Base-by-base conservation (phyloP, 306 rosid species). In the Sesbania bispinosa region DNA sequence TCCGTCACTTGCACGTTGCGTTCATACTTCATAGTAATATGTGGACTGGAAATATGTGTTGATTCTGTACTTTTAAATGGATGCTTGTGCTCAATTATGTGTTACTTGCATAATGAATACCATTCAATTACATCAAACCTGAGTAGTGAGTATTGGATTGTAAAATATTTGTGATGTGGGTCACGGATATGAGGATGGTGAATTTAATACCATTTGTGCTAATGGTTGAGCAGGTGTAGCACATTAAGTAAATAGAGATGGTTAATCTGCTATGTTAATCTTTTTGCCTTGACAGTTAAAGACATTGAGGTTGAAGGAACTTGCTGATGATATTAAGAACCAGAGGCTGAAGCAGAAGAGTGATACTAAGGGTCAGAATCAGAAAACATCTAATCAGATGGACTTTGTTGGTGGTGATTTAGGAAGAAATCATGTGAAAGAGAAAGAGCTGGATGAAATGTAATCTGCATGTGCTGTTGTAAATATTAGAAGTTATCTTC, bases 401-500 rank as follows among this genome's bases (percentile, higher is more conserved):
- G 79, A 77, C 78, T 43, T 62, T 42, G 45, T 10, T 53, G 85
- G 80, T 16, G 32, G 43, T 77, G 59, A 67, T 74, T 67, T 65
- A 23, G 88, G 61, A 63, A 64, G 70, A 58, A 74, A 61, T 48
- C 75, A 76, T 45, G 14, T 14, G 73, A 81, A 88, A 58, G 85
- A 84, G 72, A 81, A 88, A 58, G 84, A 84, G 69, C 80, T 79
- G 58, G 89, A 85, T 83, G 85, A 88, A 79, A 84, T 79, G 98
- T 93, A 84, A 83, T 88, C 42, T 36, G 61, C 52, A 26, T 51
- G 18, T 27, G 35, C 26, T 52, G 64, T 48, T 54, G 32, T 29
- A 33, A 30, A 77, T 61, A 18, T 23, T 24, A 38, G 55, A 55
- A 45, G 30, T 57, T 53, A 45, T 62, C 46, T 33, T 19, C 36